Evolutionary conservation across 257 asterid species (phyloP).

Genomic region (Thymus quinquecostatus): DNA sequence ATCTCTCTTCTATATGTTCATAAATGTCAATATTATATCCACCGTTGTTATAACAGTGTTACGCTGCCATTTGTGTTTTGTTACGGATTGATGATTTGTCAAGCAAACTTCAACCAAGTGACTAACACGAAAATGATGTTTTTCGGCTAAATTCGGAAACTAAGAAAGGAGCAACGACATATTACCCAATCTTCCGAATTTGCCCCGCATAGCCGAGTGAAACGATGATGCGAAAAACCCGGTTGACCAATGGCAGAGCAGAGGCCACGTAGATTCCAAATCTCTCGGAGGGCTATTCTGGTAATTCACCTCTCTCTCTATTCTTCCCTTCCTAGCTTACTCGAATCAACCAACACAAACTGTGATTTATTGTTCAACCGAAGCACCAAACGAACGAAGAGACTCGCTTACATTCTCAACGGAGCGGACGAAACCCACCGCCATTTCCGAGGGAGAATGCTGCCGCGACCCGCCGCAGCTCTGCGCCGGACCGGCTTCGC

Average conservation of each 20-base stretch:
- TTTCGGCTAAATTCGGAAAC: too few relatives aligned
- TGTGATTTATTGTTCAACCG: background rate
- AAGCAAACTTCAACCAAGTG: too few relatives aligned
- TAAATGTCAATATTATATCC: too few relatives aligned
- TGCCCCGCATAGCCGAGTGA: background rate
- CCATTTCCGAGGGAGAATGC: constrained; percentile 35
- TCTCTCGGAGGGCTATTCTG: constrained; percentile 29
- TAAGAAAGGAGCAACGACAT: too few relatives aligned
- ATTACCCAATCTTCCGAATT: background rate
- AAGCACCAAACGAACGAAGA: background rate
- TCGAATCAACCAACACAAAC: background rate
- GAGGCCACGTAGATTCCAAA: constrained; percentile 38
- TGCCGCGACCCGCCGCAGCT: constrained; percentile 37
- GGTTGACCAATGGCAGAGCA: constrained; percentile 38
- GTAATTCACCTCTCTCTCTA: background rate
- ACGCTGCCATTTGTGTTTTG: too few relatives aligned
- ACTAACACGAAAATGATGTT: too few relatives aligned
- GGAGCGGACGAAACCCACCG: background rate
- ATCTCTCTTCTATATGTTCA: too few relatives aligned
- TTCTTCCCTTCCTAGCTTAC: background rate
- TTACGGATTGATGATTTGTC: too few relatives aligned
- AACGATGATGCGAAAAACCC: constrained; percentile 2
- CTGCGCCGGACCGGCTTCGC: constrained; percentile 30
- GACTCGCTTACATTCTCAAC: background rate
- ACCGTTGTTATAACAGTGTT: too few relatives aligned